Conservation (phyloP, 116 monocot genomes). For the Phalaenopsis hybrid region DNA sequence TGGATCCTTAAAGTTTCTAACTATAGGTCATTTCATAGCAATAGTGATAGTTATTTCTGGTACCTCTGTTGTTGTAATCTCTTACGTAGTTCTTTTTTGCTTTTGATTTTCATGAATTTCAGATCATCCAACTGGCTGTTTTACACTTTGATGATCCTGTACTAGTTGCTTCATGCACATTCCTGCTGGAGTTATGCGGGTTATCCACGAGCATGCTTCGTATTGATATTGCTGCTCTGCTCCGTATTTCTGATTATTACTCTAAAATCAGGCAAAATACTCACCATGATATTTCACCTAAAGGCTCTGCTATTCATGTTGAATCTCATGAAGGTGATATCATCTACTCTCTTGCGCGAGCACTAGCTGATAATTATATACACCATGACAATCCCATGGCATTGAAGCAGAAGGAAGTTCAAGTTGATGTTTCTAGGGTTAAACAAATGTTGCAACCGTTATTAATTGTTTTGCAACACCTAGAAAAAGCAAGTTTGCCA, state of each 20-base stretch:
- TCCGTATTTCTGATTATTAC: conserved; percentile 72
- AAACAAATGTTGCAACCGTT: conserved; percentile 41
- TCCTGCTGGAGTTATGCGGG: conserved; percentile 77
- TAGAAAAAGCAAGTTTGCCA: conserved; percentile 93
- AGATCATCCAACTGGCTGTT: conserved; percentile 85
- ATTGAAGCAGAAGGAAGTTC: conserved; percentile 29
- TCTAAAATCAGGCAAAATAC: conserved; percentile 28
- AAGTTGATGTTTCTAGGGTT: conserved; percentile 11
- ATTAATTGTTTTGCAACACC: conserved; percentile 58
- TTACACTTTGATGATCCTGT: conserved; percentile 76
- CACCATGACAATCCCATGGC: conserved; percentile 26
- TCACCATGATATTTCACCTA: conserved; percentile 31
- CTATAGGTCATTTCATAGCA: background rate
- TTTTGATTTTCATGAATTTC: conserved; percentile 11
- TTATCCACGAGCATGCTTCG: conserved; percentile 61
- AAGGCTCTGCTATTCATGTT: conserved; percentile 33
- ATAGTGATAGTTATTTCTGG: background rate
- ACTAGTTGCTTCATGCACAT: conserved; percentile 85
- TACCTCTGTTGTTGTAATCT: background rate
- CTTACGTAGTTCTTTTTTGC: background rate
- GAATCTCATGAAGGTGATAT: conserved; percentile 37
- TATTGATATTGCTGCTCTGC: conserved; percentile 75
- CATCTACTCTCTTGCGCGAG: conserved; percentile 54
- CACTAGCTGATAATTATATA: conserved; percentile 75
- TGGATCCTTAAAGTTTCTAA: background rate